phyloP scores from a whole-genome alignment of 768 basidiomycete genomes.

The Harrya chromipes region DNA sequence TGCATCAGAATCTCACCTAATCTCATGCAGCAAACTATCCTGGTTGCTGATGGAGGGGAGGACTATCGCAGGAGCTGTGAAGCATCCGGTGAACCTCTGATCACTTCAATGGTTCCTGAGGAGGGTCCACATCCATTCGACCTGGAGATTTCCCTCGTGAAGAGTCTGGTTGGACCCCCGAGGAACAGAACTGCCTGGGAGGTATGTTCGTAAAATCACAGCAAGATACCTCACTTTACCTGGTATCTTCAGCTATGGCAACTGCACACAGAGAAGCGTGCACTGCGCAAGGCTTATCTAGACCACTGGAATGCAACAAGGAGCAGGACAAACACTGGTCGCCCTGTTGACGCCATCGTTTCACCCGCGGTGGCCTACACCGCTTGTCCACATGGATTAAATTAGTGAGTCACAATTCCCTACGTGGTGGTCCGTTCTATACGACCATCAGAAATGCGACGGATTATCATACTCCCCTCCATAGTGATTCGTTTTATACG shows the following conservation, averaged over 20 bases:
- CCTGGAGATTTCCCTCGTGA: conserved; percentile 42
- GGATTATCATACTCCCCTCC: conserved; percentile 37
- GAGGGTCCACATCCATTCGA: conserved; percentile 36
- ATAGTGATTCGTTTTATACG: conserved; percentile 44
- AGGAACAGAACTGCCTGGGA: conserved; percentile 42
- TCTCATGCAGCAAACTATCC: conserved; percentile 33
- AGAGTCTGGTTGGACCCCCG: conserved; percentile 43
- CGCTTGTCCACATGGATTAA: conserved; percentile 44
- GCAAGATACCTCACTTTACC: background rate
- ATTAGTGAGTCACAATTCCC: conserved; percentile 40
- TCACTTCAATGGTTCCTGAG: conserved; percentile 36
- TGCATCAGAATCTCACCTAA: background rate
- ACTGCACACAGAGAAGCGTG: conserved; percentile 40
- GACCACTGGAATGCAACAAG: conserved; percentile 48
- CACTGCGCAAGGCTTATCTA: conserved; percentile 43
- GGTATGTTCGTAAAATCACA: conserved; percentile 21
- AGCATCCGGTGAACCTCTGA: conserved; percentile 43
- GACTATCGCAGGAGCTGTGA: conserved; percentile 37
- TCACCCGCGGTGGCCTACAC: conserved; percentile 42
- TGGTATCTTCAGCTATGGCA: conserved; percentile 39
- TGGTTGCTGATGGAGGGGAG: conserved; percentile 40
- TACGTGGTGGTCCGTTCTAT: conserved; percentile 44
- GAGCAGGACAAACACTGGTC: conserved; percentile 42
- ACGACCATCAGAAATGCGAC: conserved; percentile 46
- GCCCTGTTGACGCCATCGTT: conserved; percentile 54